These are phyloP conservation scores for Solanum habrochaites DNA, from an alignment of 257 asterid species.

Conservation along the genomic window DNA sequence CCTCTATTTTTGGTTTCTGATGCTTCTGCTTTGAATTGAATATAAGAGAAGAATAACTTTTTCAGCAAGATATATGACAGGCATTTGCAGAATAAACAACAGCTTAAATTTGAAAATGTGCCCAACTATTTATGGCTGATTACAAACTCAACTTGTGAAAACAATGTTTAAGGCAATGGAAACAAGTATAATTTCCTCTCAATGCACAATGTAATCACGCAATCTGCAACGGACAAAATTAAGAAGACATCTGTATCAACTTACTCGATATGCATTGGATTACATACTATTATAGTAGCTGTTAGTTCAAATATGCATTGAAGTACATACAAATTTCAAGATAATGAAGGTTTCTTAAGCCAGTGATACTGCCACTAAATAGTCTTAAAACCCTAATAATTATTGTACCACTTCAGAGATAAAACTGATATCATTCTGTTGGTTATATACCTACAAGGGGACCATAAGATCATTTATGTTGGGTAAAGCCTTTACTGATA, in stretches of 20 bases:
- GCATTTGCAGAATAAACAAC: conserved; percentile 5
- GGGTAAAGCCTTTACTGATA: not conserved
- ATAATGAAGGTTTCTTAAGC: not conserved
- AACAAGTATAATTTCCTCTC: not conserved
- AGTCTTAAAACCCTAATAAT: not conserved
- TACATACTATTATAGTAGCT: not conserved
- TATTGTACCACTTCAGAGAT: not conserved
- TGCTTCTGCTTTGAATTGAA: conserved; percentile 41
- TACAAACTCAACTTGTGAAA: not conserved
- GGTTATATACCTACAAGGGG: not conserved
- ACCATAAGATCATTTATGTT: not conserved
- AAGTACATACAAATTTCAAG: not conserved
- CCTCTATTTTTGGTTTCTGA: conserved; percentile 23
- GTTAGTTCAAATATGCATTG: not conserved
- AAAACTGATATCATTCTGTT: not conserved
- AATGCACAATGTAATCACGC: not conserved
- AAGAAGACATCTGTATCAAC: not conserved
- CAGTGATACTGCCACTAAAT: not conserved
- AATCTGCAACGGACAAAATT: not conserved
- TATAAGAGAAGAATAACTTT: not conserved
- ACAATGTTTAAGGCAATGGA: not conserved
- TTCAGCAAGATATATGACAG: not conserved
- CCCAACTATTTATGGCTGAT: not conserved
- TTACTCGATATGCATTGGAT: not conserved
- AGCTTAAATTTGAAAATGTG: not conserved